Conservation (phyloP, 2,329 filamentous ascomycete species). For the Cladophialophora exuberans region DNA sequence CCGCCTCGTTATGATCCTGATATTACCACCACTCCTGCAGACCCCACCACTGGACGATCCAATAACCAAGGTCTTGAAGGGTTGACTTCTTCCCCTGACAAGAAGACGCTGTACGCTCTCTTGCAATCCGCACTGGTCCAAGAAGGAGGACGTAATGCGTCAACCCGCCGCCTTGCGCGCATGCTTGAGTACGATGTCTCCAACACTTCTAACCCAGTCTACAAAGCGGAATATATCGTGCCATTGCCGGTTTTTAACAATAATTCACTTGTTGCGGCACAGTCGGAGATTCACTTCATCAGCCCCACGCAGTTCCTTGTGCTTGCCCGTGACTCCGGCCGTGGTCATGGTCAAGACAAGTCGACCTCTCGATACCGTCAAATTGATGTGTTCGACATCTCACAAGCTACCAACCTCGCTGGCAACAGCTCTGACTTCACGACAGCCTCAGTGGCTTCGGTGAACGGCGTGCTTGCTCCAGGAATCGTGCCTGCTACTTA, state of each 20-base stretch:
- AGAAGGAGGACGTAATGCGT: constrained; percentile 61
- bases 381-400: constrained; percentile 70
- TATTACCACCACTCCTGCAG: constrained; percentile 54
- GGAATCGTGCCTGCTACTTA: constrained; percentile 63
- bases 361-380: constrained; percentile 66
- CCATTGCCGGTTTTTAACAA: constrained; percentile 63
- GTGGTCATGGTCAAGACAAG: constrained; percentile 60
- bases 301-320: constrained; percentile 67
- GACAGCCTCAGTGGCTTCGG: constrained; percentile 50
- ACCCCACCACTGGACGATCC: constrained; percentile 64
- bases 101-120: constrained; percentile 66
- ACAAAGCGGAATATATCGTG: constrained; percentile 67
- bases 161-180: constrained; percentile 61
- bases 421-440: constrained; percentile 44
- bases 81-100: constrained; percentile 64
- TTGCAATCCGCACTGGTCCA: constrained; percentile 68
- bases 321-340: constrained; percentile 64
- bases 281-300: constrained; percentile 70
- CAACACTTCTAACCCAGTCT: constrained; percentile 44
- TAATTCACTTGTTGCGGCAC: constrained; percentile 61
- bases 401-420: constrained; percentile 63
- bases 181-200: constrained; percentile 67
- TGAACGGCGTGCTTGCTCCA: constrained; percentile 56
- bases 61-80: constrained; percentile 81
- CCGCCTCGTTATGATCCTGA: constrained; percentile 63